Base-by-base conservation (phyloP, 179 eudicot genomes). In the Drosera spatulata region DNA sequence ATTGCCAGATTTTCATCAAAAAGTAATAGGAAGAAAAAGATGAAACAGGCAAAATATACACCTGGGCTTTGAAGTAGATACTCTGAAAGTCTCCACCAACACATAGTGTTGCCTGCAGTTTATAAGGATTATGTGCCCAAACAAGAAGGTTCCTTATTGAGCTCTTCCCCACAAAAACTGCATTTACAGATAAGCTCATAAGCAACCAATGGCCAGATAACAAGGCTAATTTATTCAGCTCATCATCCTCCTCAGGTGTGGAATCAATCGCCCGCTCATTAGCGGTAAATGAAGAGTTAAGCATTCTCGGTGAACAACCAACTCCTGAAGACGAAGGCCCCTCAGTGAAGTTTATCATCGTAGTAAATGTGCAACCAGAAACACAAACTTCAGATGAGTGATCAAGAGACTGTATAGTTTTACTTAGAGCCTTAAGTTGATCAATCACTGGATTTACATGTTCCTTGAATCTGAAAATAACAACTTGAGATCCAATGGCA, bases 301-400 rank as follows among this genome's bases (percentile, higher is more conserved):
- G 71, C 65, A 48, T 45, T 41, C 46, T 15, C 55, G 41, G 14
- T 13, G 63, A 55, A 22, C 50, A 33, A 64, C 65, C 62, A 65
- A 14, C 58, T 67, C 65, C 76, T 53, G 71, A 76, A 41, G 65
- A 57, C 47, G 59, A 55, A 39, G 48, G 47, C 51, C 67, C 69
- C 63, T 66, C 63, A 63, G 64, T 53, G 71, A 40, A 71, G 68
- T 71, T 75, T 71, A 90, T 48, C 64, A 61, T 52, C 62, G 85
- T 59, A 72, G 69, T 22, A 59, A 77, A 75, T 61, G 77, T 72
- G 72, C 72, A 74, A 68, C 68, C 72, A 67, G 85, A 80, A 57
- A 85, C 59, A 52, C 80, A 85, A 64, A 75, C 63, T 85, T 94
- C 96, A 74, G 63, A 65, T 72, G 83, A 59, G 71, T 77, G 77